These are phyloP conservation scores for Glomus cerebriforme DNA, from an alignment of 192 early-diverging fungal genomes.

Conservation along the genomic window DNA sequence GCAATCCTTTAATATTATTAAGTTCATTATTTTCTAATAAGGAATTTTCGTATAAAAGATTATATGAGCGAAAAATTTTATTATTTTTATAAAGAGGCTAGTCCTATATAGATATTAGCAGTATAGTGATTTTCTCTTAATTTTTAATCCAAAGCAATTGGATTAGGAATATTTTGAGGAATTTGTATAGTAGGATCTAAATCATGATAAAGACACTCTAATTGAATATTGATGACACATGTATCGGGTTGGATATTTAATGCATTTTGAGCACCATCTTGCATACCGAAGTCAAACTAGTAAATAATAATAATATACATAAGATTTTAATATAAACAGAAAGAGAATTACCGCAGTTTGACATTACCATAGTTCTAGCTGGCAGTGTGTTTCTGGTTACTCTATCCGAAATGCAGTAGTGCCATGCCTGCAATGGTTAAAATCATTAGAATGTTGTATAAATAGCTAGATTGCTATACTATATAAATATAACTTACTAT, in stretches of 20 bases:
- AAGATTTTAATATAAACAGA: conserved; percentile 6
- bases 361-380: conserved; percentile 20
- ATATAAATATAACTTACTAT: conserved; percentile 18
- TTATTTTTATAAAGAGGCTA: too few relatives aligned
- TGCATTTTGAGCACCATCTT: too few relatives aligned
- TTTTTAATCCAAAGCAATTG: conserved; percentile 3
- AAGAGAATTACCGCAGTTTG: conserved; percentile 8
- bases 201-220: too few relatives aligned
- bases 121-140: too few relatives aligned
- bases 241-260: too few relatives aligned
- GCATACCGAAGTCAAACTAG: too few relatives aligned
- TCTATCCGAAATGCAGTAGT: conserved; percentile 7
- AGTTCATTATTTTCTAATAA: too few relatives aligned
- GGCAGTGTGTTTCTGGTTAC: not conserved
- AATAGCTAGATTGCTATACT: conserved; percentile 13
- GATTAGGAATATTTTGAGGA: not conserved
- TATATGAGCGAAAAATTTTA: too few relatives aligned
- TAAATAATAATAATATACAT: conserved; percentile 9
- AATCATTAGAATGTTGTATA: conserved; percentile 22
- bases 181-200: not conserved
- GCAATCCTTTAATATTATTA: too few relatives aligned
- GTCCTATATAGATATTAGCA: too few relatives aligned
- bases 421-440: conserved; percentile 25
- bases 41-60: too few relatives aligned
- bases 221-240: too few relatives aligned